Evolutionary conservation across 129 eudicot genomes (phyloP), one percentile per base, ranked within the genome.

Genomic region (Oenanthe sinensis): DNA sequence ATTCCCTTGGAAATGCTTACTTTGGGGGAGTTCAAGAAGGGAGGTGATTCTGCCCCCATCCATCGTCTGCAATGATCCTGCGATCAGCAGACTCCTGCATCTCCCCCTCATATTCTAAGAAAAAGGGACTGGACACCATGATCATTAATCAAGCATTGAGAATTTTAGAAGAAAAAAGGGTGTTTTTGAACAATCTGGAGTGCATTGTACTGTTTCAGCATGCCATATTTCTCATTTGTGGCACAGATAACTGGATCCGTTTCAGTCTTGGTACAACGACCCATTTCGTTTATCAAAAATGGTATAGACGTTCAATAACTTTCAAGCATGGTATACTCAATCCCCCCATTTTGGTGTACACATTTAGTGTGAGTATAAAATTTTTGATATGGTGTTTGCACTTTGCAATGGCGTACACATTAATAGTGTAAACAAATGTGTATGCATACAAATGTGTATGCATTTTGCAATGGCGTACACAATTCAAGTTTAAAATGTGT

Each of bases 161-260:
- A 85, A 85, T 9, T 75, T 85, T 33, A 33, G 83, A 85, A 77
- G 63, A 22, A 60, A 85, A 81, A 71, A 81, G 82, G 46, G 75
- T 1, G 30, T 73, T 73, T 75, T 85, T 42, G 87, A 78, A 70
- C 80, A 67, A 26, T 79, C 82, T 28, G 85, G 87, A 40, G 87
- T n/a, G n/a, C 46, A 71, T 24, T 85, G 85, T 47, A 69, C 81
- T 40, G 87, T 85, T 37, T 81, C 81, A 83, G 83, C 87, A 28
- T 81, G 87, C 76, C 83, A 81, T 68, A 28, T 81, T 16, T 81
- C 79, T 17, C 87, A 85, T 50, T 40, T 73, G 16, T 85, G 85
- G 87, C 73, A 80, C 42, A 33, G n/a, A 33, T 0, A 33, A 33
- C 36, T n/a, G n/a, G n/a, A n/a, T n/a, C n/a, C n/a, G n/a, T n/a